Conservation (phyloP, 2,329 filamentous ascomycete species). For the Colletotrichum salicis region DNA sequence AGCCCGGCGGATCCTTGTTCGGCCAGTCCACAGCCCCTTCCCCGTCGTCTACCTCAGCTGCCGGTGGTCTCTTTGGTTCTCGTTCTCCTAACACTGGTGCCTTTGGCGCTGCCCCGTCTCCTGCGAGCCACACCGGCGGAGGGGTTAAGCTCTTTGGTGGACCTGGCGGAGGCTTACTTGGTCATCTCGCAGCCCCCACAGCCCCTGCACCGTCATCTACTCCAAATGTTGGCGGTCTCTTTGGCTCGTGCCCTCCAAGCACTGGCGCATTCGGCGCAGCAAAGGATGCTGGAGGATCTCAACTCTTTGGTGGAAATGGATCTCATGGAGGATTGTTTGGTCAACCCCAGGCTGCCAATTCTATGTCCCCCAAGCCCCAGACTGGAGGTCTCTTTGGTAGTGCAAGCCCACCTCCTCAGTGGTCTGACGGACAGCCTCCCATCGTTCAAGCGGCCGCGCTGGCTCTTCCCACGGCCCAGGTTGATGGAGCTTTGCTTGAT, state of each 20-base stretch:
- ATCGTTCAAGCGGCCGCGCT: slow-evolving; percentile 67
- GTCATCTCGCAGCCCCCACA: not conserved
- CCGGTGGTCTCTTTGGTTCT: not conserved
- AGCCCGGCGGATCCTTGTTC: not conserved
- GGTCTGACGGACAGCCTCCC: not conserved
- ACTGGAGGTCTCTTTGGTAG: not conserved
- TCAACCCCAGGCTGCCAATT: not conserved
- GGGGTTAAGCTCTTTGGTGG: not conserved
- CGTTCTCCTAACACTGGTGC: not conserved
- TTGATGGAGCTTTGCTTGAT: slow-evolving; percentile 83
- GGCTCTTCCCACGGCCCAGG: slow-evolving; percentile 89
- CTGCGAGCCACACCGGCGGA: not conserved
- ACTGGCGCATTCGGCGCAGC: not conserved
- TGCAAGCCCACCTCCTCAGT: not conserved
- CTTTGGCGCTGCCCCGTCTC: not conserved
- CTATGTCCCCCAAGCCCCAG: not conserved
- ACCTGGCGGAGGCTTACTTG: not conserved
- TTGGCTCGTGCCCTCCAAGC: not conserved
- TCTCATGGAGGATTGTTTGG: not conserved
- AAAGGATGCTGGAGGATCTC: not conserved
- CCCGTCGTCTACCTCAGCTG: not conserved
- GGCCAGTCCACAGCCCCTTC: not conserved
- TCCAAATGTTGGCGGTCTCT: not conserved
- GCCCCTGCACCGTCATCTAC: not conserved
- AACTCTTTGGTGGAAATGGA: not conserved